A percentile compares a stretch with the other conserved stretches of the same genome.
These are phyloP conservation scores for Asterochloris sp. DNA, from an alignment of 139 green algal species.

Conservation along the genomic window DNA sequence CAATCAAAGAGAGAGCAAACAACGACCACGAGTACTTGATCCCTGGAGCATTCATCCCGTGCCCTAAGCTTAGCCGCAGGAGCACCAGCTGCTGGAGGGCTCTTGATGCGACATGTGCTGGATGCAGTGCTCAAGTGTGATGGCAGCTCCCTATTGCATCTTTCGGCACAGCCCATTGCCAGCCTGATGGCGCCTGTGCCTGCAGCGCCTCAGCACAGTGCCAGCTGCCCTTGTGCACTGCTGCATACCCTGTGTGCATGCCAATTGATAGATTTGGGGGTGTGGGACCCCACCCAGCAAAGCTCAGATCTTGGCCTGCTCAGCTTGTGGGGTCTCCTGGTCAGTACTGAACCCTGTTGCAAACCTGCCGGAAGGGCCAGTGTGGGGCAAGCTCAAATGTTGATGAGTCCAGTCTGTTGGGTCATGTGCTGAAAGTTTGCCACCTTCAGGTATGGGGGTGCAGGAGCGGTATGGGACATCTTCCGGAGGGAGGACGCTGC, in stretches of 20 bases:
- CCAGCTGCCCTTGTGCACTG: neutral
- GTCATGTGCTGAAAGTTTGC: neutral
- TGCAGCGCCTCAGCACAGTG: constrained; percentile 2
- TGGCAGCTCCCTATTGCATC: no score
- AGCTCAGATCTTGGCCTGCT: no score
- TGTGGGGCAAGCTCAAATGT: neutral
- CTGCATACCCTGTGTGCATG: no score
- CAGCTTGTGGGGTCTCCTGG: no score
- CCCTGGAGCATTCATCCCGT: neutral
- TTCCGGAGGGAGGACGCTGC: constrained; percentile 44
- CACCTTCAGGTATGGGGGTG: constrained; percentile 28
- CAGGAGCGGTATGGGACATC: constrained; percentile 87
- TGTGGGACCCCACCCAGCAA: no score
- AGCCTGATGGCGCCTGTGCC: no score
- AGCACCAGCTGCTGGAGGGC: neutral
- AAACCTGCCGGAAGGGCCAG: neutral
- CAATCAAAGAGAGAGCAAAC: no score
- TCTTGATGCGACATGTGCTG: neutral
- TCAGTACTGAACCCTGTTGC: no score
- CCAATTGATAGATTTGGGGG: no score
- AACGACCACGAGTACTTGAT: neutral
- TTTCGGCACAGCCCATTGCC: no score
- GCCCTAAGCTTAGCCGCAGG: neutral
- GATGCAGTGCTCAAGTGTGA: no score
- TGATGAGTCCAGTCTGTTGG: neutral